phyloP scores from a whole-genome alignment of 1,284 basidiomycete genomes.

The Volvariella surrecta region DNA sequence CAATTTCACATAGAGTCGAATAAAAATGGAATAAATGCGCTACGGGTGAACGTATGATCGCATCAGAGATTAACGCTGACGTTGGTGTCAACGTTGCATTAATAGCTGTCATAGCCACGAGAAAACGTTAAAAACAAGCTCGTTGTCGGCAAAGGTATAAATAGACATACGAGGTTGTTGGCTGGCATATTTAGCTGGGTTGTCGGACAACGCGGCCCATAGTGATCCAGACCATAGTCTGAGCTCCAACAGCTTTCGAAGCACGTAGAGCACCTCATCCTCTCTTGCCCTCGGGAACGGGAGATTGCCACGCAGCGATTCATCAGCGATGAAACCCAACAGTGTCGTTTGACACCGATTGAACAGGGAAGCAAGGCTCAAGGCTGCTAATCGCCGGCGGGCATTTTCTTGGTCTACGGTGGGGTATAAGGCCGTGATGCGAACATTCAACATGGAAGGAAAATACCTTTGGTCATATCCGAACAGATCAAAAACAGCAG shows the following conservation, averaged over 20 bases:
- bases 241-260: constrained; percentile 67
- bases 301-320: constrained; percentile 70
- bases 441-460: constrained; percentile 4
- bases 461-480: constrained; percentile 49
- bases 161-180: constrained; percentile 43
- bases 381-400: constrained; percentile 58
- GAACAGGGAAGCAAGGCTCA: constrained; percentile 65
- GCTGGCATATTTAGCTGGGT: constrained; percentile 44
- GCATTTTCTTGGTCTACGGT: constrained; percentile 46
- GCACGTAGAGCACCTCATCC: constrained; percentile 83
- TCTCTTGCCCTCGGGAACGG: constrained; percentile 83
- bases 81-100: constrained; percentile 18
- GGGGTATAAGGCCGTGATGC: constrained; percentile 1
- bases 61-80: constrained; percentile 50
- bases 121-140: constrained; percentile 32
- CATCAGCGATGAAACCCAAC: constrained; percentile 73
- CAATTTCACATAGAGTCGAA: constrained; percentile 68
- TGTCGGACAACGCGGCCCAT: constrained; percentile 63
- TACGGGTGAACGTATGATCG: constrained; percentile 60
- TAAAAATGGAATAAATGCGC: constrained; percentile 87
- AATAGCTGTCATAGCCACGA: constrained; percentile 17
- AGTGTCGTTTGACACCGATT: constrained; percentile 66
- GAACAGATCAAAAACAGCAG: constrained; percentile 78
- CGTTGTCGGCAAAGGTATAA: not conserved
- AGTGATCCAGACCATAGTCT: constrained; percentile 66